These are phyloP conservation scores for Solanum arcanum DNA, from an alignment of 257 asterid species.

Conservation along the genomic window DNA sequence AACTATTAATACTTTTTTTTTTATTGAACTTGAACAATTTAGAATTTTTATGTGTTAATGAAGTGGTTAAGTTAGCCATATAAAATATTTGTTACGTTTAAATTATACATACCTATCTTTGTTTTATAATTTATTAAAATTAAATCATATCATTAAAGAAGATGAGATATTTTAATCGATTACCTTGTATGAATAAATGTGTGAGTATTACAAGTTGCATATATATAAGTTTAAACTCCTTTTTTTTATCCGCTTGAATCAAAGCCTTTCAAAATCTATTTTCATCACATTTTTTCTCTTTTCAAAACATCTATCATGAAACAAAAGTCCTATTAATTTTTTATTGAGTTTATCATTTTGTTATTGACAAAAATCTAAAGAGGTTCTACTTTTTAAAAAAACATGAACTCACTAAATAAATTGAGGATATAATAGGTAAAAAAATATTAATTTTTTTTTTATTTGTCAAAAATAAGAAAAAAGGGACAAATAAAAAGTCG, in stretches of 20 bases:
- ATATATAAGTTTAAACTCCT: neutral
- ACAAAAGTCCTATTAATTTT: too few species aligned
- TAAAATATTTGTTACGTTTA: neutral
- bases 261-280: neutral
- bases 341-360: too few species aligned
- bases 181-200: too few species aligned
- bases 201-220: neutral
- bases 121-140: neutral
- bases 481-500: too few species aligned
- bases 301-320: neutral
- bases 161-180: neutral
- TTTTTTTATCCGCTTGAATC: neutral
- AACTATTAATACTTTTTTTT: neutral
- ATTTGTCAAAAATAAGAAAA: too few species aligned
- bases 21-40: neutral
- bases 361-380: too few species aligned
- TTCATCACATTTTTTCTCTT: neutral
- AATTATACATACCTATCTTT: neutral
- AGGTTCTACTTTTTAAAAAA: too few species aligned
- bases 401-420: too few species aligned
- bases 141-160: neutral
- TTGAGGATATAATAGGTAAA: too few species aligned
- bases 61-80: neutral
- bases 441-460: too few species aligned
- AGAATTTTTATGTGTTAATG: neutral